Conservation (phyloP, 2,329 filamentous ascomycete species). For the Albifimbria verrucaria region DNA sequence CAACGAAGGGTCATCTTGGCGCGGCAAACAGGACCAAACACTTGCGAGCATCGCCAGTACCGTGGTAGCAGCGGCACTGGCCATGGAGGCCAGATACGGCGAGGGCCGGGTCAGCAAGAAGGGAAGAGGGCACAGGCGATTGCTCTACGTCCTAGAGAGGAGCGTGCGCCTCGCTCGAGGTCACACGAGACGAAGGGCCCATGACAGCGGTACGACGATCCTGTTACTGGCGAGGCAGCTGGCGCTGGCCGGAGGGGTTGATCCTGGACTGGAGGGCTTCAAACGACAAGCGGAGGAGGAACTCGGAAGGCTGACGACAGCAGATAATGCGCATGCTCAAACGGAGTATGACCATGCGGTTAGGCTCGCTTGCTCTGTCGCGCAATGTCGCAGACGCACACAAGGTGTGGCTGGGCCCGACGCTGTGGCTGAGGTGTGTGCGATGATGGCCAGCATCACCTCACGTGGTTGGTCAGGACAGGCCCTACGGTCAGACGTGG, state of each 20-base stretch:
- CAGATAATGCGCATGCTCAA: slow-evolving; percentile 10
- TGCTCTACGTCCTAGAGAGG: background rate
- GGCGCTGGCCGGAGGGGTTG: slow-evolving; percentile 11
- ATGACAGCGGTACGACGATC: slow-evolving; percentile 16
- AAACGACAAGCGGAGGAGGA: slow-evolving; percentile 16
- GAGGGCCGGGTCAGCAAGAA: background rate
- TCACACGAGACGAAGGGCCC: background rate
- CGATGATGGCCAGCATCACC: slow-evolving; percentile 31
- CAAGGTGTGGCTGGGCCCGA: slow-evolving; percentile 32
- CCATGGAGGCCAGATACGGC: slow-evolving; percentile 12
- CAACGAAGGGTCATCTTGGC: slow-evolving; percentile 3
- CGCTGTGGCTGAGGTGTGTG: slow-evolving; percentile 37
- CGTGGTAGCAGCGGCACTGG: slow-evolving; percentile 22
- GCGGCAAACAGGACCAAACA: slow-evolving; percentile 17
- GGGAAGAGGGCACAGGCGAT: background rate
- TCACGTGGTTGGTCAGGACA: slow-evolving; percentile 28
- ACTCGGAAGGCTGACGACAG: slow-evolving; percentile 13
- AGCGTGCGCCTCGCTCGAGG: background rate
- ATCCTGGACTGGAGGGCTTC: slow-evolving; percentile 9
- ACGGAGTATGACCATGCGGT: slow-evolving; percentile 26
- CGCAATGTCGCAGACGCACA: slow-evolving; percentile 43
- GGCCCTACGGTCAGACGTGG: slow-evolving; percentile 41
- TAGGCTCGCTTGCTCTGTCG: slow-evolving; percentile 40
- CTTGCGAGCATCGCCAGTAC: slow-evolving; percentile 27
- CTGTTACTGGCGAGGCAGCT: slow-evolving; percentile 24